Base-by-base conservation (phyloP, 352 stramenopile genomes). In the Aphanomyces stellatus region DNA sequence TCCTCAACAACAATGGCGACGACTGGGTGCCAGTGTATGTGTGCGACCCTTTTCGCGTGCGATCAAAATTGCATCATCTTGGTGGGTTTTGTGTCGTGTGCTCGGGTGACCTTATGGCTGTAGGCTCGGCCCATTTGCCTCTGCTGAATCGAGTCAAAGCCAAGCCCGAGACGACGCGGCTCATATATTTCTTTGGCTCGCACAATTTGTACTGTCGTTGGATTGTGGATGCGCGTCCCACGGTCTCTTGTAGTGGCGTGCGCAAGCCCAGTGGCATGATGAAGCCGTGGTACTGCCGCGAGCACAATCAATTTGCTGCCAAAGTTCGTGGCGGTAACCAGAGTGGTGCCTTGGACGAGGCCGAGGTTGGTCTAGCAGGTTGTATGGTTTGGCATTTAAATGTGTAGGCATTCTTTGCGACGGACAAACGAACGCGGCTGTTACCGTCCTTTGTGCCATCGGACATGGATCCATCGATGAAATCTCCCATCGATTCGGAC, bases 111-210 rank as follows among this genome's bases (percentile, higher is more conserved):
- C 8, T 56, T 56, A 19, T 34, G 28, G 8, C 8, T 24, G 17
- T 60, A 76, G 85, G 85, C 17, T 76, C 76, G 53, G 82, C 79
- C 24, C 83, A 94, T 64, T 70, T 74, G 42, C 72, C 72, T 43
- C 88, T 91, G 55, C 72, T 91, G 27, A 82, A 81, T 65, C 88
- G 90, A 68, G 81, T 81, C 41, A 74, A 79, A 10, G 79, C 90
- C 65, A 88, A 88, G 61, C 80, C 80, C 1, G 71, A 80, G 13
- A 74, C 90, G 69, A 91, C 76, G 62, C 78, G 75, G 24, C 62
- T 94, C 51, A 82, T 94, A 10, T 94, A 94, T 60, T 94, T 90
- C 74, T 94, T 94, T 61, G 85, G 85, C 57, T 91, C 82, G 27
- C 78, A 91, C 37, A 70, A 89, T 56, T 94, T 94, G 85, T 93